These are phyloP conservation scores for Monosporozyma aerobia DNA, from an alignment of 805 yeast species.

Conservation along the genomic window DNA sequence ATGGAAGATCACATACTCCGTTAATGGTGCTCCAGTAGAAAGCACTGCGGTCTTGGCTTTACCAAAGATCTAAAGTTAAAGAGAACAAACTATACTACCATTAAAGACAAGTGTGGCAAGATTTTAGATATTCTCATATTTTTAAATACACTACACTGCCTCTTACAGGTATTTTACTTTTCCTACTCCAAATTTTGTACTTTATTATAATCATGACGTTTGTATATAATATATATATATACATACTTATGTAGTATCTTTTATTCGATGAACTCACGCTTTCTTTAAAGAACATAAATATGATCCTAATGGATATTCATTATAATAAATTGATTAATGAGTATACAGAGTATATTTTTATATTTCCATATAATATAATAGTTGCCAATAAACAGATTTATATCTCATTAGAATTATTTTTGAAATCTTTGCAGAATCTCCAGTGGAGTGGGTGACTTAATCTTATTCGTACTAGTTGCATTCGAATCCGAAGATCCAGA, in stretches of 20 bases:
- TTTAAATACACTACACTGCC: neutral
- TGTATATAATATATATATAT: neutral
- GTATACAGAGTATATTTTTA: neutral
- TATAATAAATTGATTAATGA: neutral
- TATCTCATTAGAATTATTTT: slow-evolving; percentile 17
- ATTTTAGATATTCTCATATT: neutral
- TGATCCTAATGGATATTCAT: neutral
- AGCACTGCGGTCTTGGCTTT: slow-evolving; percentile 48
- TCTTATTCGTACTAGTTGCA: slow-evolving; percentile 7
- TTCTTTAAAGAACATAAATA: neutral
- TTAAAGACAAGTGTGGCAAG: neutral
- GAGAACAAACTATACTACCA: neutral
- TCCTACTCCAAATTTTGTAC: neutral
- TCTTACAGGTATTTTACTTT: neutral
- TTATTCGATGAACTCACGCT: neutral
- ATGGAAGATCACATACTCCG: slow-evolving; percentile 57
- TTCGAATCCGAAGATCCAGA: slow-evolving; percentile 2
- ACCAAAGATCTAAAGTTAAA: slow-evolving; percentile 20
- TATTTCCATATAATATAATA: neutral
- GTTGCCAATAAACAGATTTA: slow-evolving; percentile 4
- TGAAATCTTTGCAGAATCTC: slow-evolving; percentile 29
- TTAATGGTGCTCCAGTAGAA: slow-evolving; percentile 40
- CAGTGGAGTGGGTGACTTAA: slow-evolving; percentile 27
- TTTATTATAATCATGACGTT: neutral
- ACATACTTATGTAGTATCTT: neutral